Conservation (phyloP, 2,329 filamentous ascomycete species). For the Microdochium trichocladiopsis region DNA sequence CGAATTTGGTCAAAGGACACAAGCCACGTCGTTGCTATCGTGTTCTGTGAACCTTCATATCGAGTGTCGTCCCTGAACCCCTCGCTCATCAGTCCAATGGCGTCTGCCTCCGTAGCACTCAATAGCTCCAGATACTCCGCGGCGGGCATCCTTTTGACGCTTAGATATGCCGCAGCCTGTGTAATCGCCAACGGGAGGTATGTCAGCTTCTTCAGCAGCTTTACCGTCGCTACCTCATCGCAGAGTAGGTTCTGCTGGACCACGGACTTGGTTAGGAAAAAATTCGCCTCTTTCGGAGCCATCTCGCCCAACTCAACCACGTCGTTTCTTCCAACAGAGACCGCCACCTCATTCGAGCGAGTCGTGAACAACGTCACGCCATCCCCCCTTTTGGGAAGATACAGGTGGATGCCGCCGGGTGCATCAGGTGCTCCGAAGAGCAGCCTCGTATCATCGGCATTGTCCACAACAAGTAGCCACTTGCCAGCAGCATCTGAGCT, state of each 20-base stretch:
- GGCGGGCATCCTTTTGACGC: constrained; percentile 14
- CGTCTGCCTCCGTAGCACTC: constrained; percentile 18
- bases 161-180: constrained; percentile 32
- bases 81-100: constrained; percentile 20
- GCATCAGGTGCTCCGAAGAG: constrained; percentile 15
- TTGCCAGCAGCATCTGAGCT: constrained; percentile 13
- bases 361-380: constrained; percentile 29
- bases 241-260: constrained; percentile 7
- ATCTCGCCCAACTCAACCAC: constrained; percentile 21
- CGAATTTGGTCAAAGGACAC: constrained; percentile 32
- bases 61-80: no score
- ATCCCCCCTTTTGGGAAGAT: constrained; percentile 22
- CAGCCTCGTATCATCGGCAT: constrained; percentile 30
- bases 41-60: no score
- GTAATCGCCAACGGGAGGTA: constrained; percentile 31
- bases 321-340: constrained; percentile 13
- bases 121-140: constrained; percentile 25
- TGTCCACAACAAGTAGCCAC: constrained; percentile 37
- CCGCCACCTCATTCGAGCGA: constrained; percentile 20
- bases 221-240: constrained; percentile 3
- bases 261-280: constrained; percentile 17
- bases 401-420: constrained; percentile 13
- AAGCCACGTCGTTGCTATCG: constrained; percentile 27
- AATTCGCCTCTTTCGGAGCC: constrained; percentile 16
- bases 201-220: constrained; percentile 23